Percentiles rank a stretch among this genome's conserved stretches.
Evolutionary conservation across 2,329 filamentous ascomycete genomes (phyloP).

Genomic region (Microdochium paspali): DNA sequence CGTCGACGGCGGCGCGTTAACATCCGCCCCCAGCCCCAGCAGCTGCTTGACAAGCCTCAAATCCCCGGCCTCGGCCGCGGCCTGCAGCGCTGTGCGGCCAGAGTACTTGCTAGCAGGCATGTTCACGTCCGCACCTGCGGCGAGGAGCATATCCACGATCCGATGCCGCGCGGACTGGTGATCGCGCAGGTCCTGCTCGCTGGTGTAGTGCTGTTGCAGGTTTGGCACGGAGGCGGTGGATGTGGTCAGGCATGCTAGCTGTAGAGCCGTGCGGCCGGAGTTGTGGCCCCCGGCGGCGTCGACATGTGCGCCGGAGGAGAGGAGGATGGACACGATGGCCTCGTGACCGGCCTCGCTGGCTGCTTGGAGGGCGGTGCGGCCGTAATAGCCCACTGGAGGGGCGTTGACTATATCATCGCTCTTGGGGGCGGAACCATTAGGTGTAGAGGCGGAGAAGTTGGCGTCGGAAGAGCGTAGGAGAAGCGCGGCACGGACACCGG

Average conservation of each 20-base stretch:
- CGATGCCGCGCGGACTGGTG: neutral
- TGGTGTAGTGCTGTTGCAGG: neutral
- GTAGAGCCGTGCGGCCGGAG: conserved; percentile 25
- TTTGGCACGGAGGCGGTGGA: conserved; percentile 4
- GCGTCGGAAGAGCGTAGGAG: neutral
- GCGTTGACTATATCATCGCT: conserved; percentile 16
- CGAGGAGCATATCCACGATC: conserved; percentile 12
- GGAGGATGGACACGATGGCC: conserved; percentile 9
- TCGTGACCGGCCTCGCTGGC: conserved; percentile 14
- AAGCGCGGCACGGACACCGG: conserved; percentile 14
- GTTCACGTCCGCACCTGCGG: conserved; percentile 11
- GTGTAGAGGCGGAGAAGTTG: too few relatives aligned
- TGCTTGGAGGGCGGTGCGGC: conserved; percentile 18
- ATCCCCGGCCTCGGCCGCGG: conserved; percentile 19
- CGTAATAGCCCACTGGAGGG: conserved; percentile 12
- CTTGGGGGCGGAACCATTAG: too few relatives aligned
- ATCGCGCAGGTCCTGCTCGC: neutral
- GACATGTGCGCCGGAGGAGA: conserved; percentile 11
- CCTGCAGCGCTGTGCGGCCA: conserved; percentile 25
- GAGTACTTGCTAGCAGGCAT: conserved; percentile 17
- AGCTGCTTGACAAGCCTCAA: conserved; percentile 12
- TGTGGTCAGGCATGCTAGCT: conserved; percentile 16
- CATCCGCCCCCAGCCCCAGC: conserved; percentile 15
- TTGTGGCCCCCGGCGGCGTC: conserved; percentile 18
- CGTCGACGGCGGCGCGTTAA: conserved; percentile 20